Evolutionary conservation across 2,329 filamentous ascomycete genomes (phyloP).

Genomic region (Paecilomyces dactylethromorphus): DNA sequence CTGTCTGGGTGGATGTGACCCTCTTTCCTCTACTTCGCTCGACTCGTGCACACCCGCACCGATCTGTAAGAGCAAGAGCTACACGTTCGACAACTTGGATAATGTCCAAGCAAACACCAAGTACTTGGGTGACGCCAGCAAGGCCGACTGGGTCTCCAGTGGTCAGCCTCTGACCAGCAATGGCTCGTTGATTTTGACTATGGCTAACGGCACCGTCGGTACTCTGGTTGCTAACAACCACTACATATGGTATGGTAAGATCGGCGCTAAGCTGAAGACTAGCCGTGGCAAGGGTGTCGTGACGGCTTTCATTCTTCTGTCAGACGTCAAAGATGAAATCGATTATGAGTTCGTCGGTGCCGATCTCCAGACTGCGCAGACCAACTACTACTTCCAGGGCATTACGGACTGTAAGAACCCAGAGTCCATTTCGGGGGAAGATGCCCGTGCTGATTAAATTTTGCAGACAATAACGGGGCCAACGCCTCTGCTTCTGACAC

Average conservation of each 20-base stretch:
- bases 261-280: constrained; percentile 78
- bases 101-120: constrained; percentile 64
- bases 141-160: constrained; percentile 81
- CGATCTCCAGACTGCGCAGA: constrained; percentile 72
- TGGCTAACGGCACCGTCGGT: constrained; percentile 77
- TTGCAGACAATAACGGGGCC: constrained; percentile 63
- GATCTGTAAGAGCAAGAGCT: constrained; percentile 67
- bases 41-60: constrained; percentile 81
- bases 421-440: not conserved
- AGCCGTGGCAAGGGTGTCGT: constrained; percentile 81
- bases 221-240: constrained; percentile 77
- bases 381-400: constrained; percentile 96
- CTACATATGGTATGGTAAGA: constrained; percentile 97
- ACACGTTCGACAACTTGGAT: constrained; percentile 67
- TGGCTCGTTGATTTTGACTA: constrained; percentile 73
- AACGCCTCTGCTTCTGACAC: constrained; percentile 67
- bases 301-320: constrained; percentile 93
- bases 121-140: constrained; percentile 77
- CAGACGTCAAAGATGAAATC: constrained; percentile 95
- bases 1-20: constrained; percentile 93
- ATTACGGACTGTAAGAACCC: constrained; percentile 67
- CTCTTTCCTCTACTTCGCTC: constrained; percentile 72
- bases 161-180: constrained; percentile 60
- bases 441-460: not conserved
- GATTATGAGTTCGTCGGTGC: constrained; percentile 91